phyloP scores from a whole-genome alignment of 305 asterid genomes.

The Fraxinus nigra region DNA sequence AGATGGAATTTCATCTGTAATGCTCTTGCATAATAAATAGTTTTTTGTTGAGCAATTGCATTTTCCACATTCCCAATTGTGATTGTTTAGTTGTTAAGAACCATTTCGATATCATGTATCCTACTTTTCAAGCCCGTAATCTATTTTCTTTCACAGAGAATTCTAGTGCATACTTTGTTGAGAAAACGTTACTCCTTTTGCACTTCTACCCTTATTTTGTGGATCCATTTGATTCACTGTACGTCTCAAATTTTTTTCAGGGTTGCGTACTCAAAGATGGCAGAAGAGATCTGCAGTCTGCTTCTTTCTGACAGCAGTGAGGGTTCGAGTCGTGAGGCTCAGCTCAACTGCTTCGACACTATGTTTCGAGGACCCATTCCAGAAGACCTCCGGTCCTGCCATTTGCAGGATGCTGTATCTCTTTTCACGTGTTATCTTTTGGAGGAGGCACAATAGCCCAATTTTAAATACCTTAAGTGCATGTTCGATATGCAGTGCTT shows the following conservation, averaged over 20 bases:
- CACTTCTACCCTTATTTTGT: not conserved
- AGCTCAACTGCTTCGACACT: conserved; percentile 61
- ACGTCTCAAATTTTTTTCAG: conserved; percentile 36
- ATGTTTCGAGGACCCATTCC: conserved; percentile 66
- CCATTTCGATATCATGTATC: not conserved
- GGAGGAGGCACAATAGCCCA: conserved; percentile 39
- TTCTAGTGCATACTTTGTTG: not conserved
- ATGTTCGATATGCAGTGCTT: not conserved
- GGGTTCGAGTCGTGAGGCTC: conserved; percentile 49
- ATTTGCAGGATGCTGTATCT: conserved; percentile 72
- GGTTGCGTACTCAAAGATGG: conserved; percentile 88
- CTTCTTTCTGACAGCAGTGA: conserved; percentile 58
- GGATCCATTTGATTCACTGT: not conserved
- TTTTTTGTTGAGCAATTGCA: not conserved
- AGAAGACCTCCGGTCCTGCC: conserved; percentile 62
- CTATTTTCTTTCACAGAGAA: not conserved
- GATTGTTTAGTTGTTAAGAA: not conserved
- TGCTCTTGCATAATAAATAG: not conserved
- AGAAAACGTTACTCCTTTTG: not conserved
- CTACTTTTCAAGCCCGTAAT: not conserved
- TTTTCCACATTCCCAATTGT: not conserved
- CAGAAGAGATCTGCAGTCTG: conserved; percentile 69
- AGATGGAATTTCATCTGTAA: not conserved
- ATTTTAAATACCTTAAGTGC: not conserved
- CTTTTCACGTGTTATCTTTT: conserved; percentile 59